Evolutionary conservation across 768 basidiomycete species (phyloP).

Genomic region (Suillus sp.): DNA sequence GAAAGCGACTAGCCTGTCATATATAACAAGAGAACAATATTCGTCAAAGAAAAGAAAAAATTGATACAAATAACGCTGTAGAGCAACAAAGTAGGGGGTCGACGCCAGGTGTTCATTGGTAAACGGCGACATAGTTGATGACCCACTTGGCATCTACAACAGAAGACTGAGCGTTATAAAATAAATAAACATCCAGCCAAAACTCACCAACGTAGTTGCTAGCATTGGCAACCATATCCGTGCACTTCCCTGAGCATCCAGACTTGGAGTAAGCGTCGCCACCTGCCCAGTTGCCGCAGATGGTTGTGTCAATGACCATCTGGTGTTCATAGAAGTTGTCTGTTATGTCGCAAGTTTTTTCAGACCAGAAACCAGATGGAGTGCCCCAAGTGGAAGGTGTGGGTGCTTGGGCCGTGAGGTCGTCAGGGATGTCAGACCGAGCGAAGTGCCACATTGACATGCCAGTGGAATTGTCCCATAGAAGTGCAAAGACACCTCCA

Average conservation of each 20-base stretch:
- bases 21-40: neutral
- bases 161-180: neutral
- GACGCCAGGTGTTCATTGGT: conserved; percentile 32
- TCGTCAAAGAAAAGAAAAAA: neutral
- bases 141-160: conserved; percentile 54
- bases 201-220: conserved; percentile 52
- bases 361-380: conserved; percentile 54
- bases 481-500: conserved; percentile 58
- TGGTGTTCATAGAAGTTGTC: conserved; percentile 56
- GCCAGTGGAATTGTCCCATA: conserved; percentile 49
- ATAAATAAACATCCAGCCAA: conserved; percentile 25
- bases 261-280: conserved; percentile 25
- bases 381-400: conserved; percentile 52
- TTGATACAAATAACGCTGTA: neutral
- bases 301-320: conserved; percentile 43
- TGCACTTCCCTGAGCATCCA: conserved; percentile 46
- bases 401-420: conserved; percentile 48
- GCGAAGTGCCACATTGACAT: conserved; percentile 61
- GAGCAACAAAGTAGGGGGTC: neutral
- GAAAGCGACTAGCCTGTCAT: neutral
- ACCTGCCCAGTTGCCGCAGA: conserved; percentile 36
- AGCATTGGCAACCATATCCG: conserved; percentile 52
- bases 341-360: conserved; percentile 48
- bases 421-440: conserved; percentile 50
- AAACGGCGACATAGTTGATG: conserved; percentile 59